Percentiles rank a stretch among this genome's conserved stretches.
These are phyloP conservation scores for Cornus suecica DNA, from an alignment of 148 eudicot genomes.

Conservation along the genomic window DNA sequence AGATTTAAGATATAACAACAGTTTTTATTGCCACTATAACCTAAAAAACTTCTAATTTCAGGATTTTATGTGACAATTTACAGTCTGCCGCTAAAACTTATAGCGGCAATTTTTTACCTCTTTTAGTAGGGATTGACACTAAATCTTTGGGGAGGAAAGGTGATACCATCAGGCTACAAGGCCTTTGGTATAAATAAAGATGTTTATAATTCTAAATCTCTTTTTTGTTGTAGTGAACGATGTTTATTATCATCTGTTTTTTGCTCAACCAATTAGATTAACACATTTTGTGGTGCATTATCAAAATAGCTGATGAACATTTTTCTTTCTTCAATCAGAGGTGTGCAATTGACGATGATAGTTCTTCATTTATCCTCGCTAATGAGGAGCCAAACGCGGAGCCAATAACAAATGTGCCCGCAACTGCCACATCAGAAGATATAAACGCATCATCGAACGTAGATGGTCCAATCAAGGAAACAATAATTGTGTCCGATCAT, in stretches of 20 bases:
- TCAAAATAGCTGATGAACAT: not conserved
- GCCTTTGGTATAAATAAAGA: too few species aligned
- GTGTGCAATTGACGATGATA: conserved; percentile 59
- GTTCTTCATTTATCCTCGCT: conserved; percentile 30
- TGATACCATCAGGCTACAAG: too few species aligned
- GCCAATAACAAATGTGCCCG: conserved; percentile 7
- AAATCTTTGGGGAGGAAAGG: too few species aligned
- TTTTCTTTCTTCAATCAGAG: conserved; percentile 40
- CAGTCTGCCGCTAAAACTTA: too few species aligned
- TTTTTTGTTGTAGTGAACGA: too few species aligned
- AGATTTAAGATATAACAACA: too few species aligned
- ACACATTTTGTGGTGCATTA: not conserved
- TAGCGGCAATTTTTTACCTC: too few species aligned
- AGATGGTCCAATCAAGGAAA: conserved; percentile 5
- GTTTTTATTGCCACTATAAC: too few species aligned
- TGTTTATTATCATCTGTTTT: not conserved
- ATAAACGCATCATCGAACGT: conserved; percentile 4
- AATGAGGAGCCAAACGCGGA: conserved; percentile 36
- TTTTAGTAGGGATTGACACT: too few species aligned
- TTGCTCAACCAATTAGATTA: not conserved
- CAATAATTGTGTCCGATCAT: not conserved
- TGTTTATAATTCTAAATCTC: too few species aligned
- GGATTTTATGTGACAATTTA: too few species aligned
- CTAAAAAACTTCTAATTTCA: too few species aligned
- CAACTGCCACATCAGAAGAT: conserved; percentile 14